Percentiles rank a stretch among this genome's conserved stretches.
Conservation (phyloP, 108 stramenopile genomes). For the Mayamaea pseudoterrestris region DNA sequence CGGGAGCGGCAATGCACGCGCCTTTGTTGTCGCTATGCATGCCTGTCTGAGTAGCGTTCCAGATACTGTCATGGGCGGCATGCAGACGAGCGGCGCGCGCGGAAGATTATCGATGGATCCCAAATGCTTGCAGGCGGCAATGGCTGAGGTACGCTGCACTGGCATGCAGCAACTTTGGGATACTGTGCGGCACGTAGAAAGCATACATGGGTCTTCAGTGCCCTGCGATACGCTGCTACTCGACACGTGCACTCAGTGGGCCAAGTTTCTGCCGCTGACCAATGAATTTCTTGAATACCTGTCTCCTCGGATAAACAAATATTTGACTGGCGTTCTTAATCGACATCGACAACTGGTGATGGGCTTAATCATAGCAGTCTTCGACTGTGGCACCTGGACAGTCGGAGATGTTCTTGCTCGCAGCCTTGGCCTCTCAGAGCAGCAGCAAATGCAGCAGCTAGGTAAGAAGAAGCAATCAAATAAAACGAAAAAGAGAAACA, state of each 20-base stretch:
- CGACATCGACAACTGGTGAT: too few species aligned
- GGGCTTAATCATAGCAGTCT: conserved; percentile 53
- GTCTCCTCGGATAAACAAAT: conserved; percentile 11
- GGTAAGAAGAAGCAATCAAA: conserved; percentile 44
- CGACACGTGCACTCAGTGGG: conserved; percentile 49
- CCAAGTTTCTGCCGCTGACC: conserved; percentile 49
- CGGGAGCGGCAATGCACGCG: too few species aligned
- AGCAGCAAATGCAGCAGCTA: conserved; percentile 20
- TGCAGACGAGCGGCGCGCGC: conserved; percentile 44
- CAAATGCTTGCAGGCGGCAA: conserved; percentile 46
- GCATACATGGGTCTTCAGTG: conserved; percentile 11
- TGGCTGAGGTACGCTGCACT: conserved; percentile 38
- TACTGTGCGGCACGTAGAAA: conserved; percentile 7
- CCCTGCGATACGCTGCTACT: conserved; percentile 2
- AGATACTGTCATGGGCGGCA: conserved; percentile 48
- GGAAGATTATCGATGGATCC: conserved; percentile 60
- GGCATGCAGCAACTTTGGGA: conserved; percentile 41
- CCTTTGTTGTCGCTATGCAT: neutral
- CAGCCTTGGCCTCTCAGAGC: conserved; percentile 27
- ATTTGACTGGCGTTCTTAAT: conserved; percentile 21
- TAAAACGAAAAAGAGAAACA: conserved; percentile 54
- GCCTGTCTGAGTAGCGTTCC: conserved; percentile 15
- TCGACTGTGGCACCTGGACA: conserved; percentile 56
- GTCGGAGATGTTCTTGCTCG: conserved; percentile 44
- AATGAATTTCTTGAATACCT: conserved; percentile 30